phyloP scores from a whole-genome alignment of 1,139 yeast species.

The Scheffersomyces quercinus region DNA sequence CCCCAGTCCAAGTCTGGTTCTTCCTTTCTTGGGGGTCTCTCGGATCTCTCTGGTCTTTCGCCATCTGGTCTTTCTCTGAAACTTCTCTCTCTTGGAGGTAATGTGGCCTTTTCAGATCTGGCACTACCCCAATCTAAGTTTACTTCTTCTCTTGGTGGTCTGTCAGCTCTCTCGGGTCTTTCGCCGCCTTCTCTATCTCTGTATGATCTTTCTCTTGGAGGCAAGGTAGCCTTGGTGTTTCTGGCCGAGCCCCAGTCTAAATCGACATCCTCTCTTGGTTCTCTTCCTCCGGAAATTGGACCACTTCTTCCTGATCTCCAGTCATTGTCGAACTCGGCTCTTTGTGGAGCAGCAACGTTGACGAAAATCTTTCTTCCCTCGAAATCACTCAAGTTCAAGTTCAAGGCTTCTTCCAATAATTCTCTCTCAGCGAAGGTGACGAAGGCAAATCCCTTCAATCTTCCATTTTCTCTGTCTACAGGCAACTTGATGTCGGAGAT shows the following conservation, averaged over 20 bases:
- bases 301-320: slow-evolving; percentile 47
- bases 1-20: slow-evolving; percentile 52
- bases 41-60: slow-evolving; percentile 19
- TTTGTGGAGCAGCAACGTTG: slow-evolving; percentile 87
- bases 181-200: slow-evolving; percentile 19
- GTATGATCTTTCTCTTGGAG: slow-evolving; percentile 42
- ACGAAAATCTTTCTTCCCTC: slow-evolving; percentile 80
- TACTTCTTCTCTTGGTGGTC: slow-evolving; percentile 40
- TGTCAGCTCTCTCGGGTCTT: slow-evolving; percentile 23
- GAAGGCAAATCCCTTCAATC: slow-evolving; percentile 84
- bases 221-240: slow-evolving; percentile 28
- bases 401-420: slow-evolving; percentile 68
- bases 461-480: slow-evolving; percentile 60
- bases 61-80: slow-evolving; percentile 33
- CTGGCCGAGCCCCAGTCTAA: slow-evolving; percentile 40
- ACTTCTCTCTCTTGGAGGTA: slow-evolving; percentile 22
- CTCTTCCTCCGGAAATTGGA: slow-evolving; percentile 28
- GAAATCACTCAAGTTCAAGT: slow-evolving; percentile 61
- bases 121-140: slow-evolving; percentile 47
- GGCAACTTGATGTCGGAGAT: slow-evolving; percentile 69
- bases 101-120: slow-evolving; percentile 18
- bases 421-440: slow-evolving; percentile 72
- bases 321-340: slow-evolving; percentile 49
- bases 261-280: slow-evolving; percentile 25
- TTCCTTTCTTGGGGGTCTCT: slow-evolving; percentile 32